Evolutionary conservation across 345 rosid genomes (phyloP).

Genomic region (Murraya paniculata): DNA sequence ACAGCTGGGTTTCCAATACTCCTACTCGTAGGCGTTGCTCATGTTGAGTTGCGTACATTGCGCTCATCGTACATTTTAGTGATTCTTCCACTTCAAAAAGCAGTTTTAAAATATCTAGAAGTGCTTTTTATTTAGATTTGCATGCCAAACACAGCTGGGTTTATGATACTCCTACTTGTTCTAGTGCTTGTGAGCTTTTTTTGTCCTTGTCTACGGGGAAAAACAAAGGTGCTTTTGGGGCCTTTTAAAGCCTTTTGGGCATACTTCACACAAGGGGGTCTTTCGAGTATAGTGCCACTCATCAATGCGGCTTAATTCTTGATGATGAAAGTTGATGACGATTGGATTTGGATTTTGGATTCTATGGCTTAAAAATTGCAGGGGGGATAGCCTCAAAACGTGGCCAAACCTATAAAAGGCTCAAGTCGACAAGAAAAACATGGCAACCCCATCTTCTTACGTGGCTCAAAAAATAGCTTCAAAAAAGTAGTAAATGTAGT

Average conservation of each 20-base stretch:
- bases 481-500: neutral
- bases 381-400: slow-evolving; percentile 3
- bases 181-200: neutral
- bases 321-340: slow-evolving; percentile 7
- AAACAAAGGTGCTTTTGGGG: neutral
- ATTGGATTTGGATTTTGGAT: neutral
- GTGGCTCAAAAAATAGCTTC: slow-evolving; percentile 11
- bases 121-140: neutral
- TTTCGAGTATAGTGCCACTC: neutral
- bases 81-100: neutral
- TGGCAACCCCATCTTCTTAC: slow-evolving; percentile 13
- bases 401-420: slow-evolving; percentile 1
- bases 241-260: neutral
- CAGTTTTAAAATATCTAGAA: neutral
- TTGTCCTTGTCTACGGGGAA: neutral
- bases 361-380: slow-evolving; percentile 12
- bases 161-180: neutral
- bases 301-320: neutral
- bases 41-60: too few species aligned
- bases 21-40: neutral
- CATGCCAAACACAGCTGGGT: neutral
- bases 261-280: neutral
- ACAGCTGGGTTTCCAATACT: neutral
- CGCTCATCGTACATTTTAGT: neutral
- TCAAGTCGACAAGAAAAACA: neutral